These are phyloP conservation scores for Fonsecaea pedrosoi DNA, from an alignment of 2,329 filamentous ascomycete species.

Conservation along the genomic window DNA sequence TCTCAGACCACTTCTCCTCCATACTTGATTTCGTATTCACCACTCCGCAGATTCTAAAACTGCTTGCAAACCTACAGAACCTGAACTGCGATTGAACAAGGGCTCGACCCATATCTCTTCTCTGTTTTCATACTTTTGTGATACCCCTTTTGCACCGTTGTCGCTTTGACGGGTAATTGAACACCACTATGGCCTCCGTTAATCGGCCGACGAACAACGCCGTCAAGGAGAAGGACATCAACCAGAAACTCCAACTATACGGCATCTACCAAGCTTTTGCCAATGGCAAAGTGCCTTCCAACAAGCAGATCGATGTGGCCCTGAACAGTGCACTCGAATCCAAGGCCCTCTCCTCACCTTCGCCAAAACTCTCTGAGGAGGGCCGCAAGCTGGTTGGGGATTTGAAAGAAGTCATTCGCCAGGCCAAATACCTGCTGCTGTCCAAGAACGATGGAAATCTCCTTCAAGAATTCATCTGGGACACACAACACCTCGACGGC, in stretches of 20 bases:
- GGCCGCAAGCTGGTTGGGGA: slow-evolving; percentile 81
- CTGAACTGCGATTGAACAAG: neutral
- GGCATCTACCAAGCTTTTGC: slow-evolving; percentile 73
- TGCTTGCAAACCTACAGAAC: slow-evolving; percentile 2
- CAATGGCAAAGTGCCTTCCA: slow-evolving; percentile 89
- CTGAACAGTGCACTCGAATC: slow-evolving; percentile 85
- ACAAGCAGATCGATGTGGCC: slow-evolving; percentile 94
- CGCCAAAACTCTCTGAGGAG: slow-evolving; percentile 78
- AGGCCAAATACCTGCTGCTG: slow-evolving; percentile 83
- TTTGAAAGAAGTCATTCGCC: slow-evolving; percentile 76
- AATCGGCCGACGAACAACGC: slow-evolving; percentile 76
- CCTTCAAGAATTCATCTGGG: slow-evolving; percentile 96
- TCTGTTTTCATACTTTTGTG: slow-evolving; percentile 22
- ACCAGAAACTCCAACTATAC: slow-evolving; percentile 92
- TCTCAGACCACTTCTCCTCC: neutral
- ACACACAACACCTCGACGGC: slow-evolving; percentile 74
- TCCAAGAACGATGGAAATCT: slow-evolving; percentile 96
- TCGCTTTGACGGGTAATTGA: neutral
- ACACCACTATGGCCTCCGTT: slow-evolving; percentile 52
- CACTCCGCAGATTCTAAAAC: slow-evolving; percentile 5
- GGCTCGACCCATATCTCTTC: slow-evolving; percentile 1
- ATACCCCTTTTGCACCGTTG: slow-evolving; percentile 28
- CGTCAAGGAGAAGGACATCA: slow-evolving; percentile 81
- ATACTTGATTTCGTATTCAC: slow-evolving; percentile 14
- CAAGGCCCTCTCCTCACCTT: slow-evolving; percentile 71